Base-by-base conservation (phyloP, 306 rosid genomes). In the Pyrus communis region DNA sequence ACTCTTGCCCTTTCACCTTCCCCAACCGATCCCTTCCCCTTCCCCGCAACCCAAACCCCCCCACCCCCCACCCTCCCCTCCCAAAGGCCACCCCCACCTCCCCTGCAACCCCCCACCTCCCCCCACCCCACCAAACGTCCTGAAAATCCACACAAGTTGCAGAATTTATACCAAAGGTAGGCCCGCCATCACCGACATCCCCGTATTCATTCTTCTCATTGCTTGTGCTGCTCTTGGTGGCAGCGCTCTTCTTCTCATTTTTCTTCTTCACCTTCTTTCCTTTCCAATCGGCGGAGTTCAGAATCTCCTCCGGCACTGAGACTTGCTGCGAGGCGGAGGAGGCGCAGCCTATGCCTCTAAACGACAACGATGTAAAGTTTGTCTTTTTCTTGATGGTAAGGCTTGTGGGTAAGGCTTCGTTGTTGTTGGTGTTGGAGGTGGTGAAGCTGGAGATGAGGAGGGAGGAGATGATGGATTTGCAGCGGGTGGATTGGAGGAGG, bases 61-160 rank as follows among this genome's bases (percentile, higher is more conserved):
- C 1, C 25, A 0, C 25, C 25, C 25, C 25, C 25, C 25, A 0
- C 25, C 25, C 25, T 1, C 25, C 25, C 25, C 25, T 0, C 25
- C n/a, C n/a, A n/a, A n/a, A n/a, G 25, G 25, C 25, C 25, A 25
- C 25, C 25, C 25, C 25, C 25, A 25, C 25, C 25, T 25, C 25
- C 25, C 25, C 25, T 1, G 25, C 25, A 25, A 25, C 25, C 25
- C 25, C 25, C 25, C n/a, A n/a, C n/a, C n/a, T n/a, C n/a, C n/a
- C n/a, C n/a, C n/a, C n/a, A n/a, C n/a, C n/a, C n/a, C 99, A 92
- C 93, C 97, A 91, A 52, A 91, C 99, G 84, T 95, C 99, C 63
- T 88, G 93, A 85, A 87, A 86, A 81, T 91, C 96, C 68, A 90
- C 82, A 81, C 88, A 82, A 57, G 85, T 75, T 14, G 73, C 76